These are phyloP conservation scores for Penicillium sp. DNA, from an alignment of 2,329 filamentous ascomycete genomes.

Conservation along the genomic window DNA sequence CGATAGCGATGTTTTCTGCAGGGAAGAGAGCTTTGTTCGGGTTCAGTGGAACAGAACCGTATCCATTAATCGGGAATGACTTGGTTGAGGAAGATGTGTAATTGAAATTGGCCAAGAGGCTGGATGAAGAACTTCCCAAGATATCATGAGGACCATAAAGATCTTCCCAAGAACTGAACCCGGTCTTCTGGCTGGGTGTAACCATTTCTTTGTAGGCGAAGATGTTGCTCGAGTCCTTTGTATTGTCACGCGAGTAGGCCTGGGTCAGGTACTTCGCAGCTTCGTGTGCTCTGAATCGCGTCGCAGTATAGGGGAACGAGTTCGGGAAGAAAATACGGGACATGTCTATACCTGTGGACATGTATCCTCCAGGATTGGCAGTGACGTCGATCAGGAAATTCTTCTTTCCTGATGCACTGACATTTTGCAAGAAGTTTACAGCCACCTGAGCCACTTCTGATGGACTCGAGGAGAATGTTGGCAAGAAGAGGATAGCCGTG, in stretches of 20 bases:
- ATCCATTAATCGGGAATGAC: conserved; percentile 26
- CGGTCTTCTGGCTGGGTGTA: conserved; percentile 28
- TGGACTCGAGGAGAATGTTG: conserved; percentile 26
- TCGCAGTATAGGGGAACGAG: conserved; percentile 46
- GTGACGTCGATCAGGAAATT: conserved; percentile 66
- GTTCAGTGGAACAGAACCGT: conserved; percentile 21
- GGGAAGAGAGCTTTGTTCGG: conserved; percentile 26
- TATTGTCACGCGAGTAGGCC: conserved; percentile 19
- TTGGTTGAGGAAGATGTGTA: conserved; percentile 22
- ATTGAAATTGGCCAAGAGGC: conserved; percentile 28
- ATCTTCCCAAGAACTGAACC: conserved; percentile 45
- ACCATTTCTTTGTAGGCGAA: conserved; percentile 24
- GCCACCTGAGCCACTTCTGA: conserved; percentile 19
- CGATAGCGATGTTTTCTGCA: conserved; percentile 36
- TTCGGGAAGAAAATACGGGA: conserved; percentile 59
- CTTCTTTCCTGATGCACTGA: conserved; percentile 49
- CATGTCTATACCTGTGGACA: conserved; percentile 49
- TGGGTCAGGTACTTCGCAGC: conserved; percentile 38
- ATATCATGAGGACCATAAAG: conserved; percentile 42
- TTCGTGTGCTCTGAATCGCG: conserved; percentile 49
- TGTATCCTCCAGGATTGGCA: conserved; percentile 60
- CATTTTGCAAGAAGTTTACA: conserved; percentile 28
- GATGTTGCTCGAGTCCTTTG: conserved; percentile 18
- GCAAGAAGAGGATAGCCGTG: conserved; percentile 46
- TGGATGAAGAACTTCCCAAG: conserved; percentile 21